A percentile compares a stretch with the other conserved stretches of the same genome.
Conservation (phyloP, 2,329 filamentous ascomycete genomes). For the Stromatinia cepivora region DNA sequence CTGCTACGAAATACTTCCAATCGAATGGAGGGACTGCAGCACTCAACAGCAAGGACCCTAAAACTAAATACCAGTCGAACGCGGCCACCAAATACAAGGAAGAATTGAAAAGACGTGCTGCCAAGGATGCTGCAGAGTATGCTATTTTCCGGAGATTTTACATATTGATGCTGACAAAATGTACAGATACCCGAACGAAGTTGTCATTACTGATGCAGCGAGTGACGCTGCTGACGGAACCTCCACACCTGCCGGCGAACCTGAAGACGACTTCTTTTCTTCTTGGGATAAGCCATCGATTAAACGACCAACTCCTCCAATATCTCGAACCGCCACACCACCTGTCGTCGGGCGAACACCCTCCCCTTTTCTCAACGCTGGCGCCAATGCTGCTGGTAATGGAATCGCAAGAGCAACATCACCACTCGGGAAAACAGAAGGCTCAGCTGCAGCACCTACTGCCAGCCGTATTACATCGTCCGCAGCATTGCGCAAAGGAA, state of each 20-base stretch:
- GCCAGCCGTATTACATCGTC: slow-evolving; percentile 75
- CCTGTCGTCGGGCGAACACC: slow-evolving; percentile 75
- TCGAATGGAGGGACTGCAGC: slow-evolving; percentile 92
- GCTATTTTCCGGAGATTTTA: slow-evolving; percentile 37
- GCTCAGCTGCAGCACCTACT: slow-evolving; percentile 53
- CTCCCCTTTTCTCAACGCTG: slow-evolving; percentile 85
- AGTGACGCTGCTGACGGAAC: slow-evolving; percentile 62
- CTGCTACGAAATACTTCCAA: slow-evolving; percentile 97
- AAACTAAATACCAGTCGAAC: slow-evolving; percentile 93
- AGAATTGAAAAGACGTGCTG: slow-evolving; percentile 83
- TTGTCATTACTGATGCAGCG: slow-evolving; percentile 74
- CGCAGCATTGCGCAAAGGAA: slow-evolving; percentile 76
- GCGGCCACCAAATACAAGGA: slow-evolving; percentile 98
- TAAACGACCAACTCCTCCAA: slow-evolving; percentile 91
- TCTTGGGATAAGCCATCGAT: slow-evolving; percentile 98
- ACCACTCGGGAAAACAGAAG: slow-evolving; percentile 67
- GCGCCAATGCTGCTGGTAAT: slow-evolving; percentile 66
- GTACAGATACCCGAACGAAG: slow-evolving; percentile 77
- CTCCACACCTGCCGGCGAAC: slow-evolving; percentile 77
- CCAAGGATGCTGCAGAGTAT: slow-evolving; percentile 80
- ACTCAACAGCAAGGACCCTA: slow-evolving; percentile 92
- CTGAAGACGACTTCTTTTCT: slow-evolving; percentile 94
- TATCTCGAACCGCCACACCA: slow-evolving; percentile 86
- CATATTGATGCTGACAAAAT: slow-evolving; percentile 30
- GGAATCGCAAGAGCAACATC: slow-evolving; percentile 76